Base-by-base conservation (phyloP, 2,329 filamentous ascomycete species). In the Trichoderma koningiopsis region DNA sequence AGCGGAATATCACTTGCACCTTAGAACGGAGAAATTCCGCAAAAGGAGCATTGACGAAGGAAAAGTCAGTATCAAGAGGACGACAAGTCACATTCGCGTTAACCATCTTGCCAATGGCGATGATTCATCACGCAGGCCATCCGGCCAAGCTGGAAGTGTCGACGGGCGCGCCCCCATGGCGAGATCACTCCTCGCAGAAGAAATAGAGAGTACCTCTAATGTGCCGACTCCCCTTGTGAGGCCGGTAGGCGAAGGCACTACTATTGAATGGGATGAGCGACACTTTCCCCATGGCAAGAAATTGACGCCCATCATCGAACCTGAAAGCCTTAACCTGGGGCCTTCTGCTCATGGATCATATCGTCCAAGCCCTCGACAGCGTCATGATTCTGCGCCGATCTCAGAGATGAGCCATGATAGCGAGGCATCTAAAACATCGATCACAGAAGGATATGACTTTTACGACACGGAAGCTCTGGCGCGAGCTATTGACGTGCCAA, bases 391-490 rank as follows among this genome's bases (percentile, higher is more conserved):
- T 0, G 79, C 80, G 47, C 82, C 86, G 1, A 73, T 87, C 31
- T 88, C 87, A 2, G 79, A 83, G n/a, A 71, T 78, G 24, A 87
- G 85, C 74, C 82, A 85, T 37, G 82, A 83, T 52, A 87, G 84
- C 73, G 82, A 81, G 55, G 72, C 74, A 49, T 82, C 83, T 6
- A 82, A 85, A 27, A 72, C 79, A n/a, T 86, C 85, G 14, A 85
- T 81, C 74, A 87, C 84, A 1, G 88, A 89, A 72, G 88, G 88
- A 0, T 90, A 90, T 73, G 88, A 90, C 76, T 90, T 90, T 74
- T 90, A 90, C 74, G 88, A 88, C 73, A 79, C 87, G 33, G 87
- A 88, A n/a, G 84, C 81, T 33, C 77, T 85, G 68, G 79, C 79
- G 60, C 80, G 80, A 56, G 85, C 85, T 7, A 85, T 88, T 58